Evolutionary conservation across 2,329 filamentous ascomycete genomes (phyloP).

Genomic region (Botrytis sinoallii): DNA sequence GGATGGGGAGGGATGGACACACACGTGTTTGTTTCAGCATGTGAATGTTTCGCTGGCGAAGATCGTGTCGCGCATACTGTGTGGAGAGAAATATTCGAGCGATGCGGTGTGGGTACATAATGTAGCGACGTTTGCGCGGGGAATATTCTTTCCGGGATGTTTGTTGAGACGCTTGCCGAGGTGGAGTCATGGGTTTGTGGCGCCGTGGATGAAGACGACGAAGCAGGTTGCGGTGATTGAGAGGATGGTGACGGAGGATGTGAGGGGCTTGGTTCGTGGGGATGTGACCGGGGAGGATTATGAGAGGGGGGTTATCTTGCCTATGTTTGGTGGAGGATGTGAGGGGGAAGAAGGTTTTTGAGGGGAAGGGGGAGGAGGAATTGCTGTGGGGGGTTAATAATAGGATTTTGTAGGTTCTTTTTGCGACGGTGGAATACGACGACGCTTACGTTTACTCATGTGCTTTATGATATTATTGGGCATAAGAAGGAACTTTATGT

Average conservation of each 20-base stretch:
- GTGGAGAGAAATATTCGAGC: conserved; percentile 4
- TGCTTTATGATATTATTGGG: conserved; percentile 14
- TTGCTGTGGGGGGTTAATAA: neutral
- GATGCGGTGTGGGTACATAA: neutral
- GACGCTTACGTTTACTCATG: conserved; percentile 10
- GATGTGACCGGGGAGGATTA: neutral
- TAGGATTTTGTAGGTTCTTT: conserved; percentile 1
- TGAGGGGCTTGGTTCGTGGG: neutral
- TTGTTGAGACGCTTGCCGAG: neutral
- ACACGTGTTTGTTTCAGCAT: neutral
- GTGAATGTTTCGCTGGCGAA: conserved; percentile 4
- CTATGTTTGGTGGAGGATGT: conserved; percentile 3
- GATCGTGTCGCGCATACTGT: neutral
- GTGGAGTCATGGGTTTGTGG: neutral
- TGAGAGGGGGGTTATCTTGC: neutral
- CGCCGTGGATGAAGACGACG: conserved; percentile 4
- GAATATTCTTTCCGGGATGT: neutral
- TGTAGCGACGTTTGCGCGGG: conserved; percentile 7
- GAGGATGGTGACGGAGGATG: neutral
- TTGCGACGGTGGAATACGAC: conserved; percentile 16
- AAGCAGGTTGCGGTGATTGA: neutral
- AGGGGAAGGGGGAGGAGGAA: neutral
- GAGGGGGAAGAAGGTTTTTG: neutral
- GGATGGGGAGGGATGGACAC: neutral
- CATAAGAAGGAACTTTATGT: neutral